Conservation (phyloP, 2,329 filamentous ascomycete genomes). For the Aspergillus fischeri region DNA sequence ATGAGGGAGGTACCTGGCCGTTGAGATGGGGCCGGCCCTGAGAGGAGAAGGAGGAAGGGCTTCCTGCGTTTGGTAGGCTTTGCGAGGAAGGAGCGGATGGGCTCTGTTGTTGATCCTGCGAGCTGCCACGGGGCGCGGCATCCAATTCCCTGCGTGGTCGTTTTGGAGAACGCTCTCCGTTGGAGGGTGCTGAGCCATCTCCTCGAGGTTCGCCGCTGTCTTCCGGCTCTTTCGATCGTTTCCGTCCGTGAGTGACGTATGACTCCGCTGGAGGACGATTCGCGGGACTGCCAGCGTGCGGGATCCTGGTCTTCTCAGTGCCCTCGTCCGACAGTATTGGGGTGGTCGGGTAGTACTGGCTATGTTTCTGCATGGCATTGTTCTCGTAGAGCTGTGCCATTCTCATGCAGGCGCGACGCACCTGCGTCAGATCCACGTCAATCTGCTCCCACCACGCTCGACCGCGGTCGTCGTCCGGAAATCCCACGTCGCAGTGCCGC, state of each 20-base stretch:
- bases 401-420: constrained; percentile 68
- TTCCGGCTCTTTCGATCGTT: constrained; percentile 39
- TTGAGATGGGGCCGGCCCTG: constrained; percentile 14
- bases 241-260: constrained; percentile 29
- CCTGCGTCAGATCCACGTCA: constrained; percentile 65
- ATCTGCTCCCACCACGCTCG: constrained; percentile 84
- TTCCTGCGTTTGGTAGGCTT: constrained; percentile 3
- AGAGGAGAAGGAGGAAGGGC: constrained; percentile 6
- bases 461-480: constrained; percentile 69
- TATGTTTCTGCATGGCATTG: constrained; percentile 40
- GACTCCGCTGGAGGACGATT: constrained; percentile 9
- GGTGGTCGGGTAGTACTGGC: constrained; percentile 41
- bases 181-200: constrained; percentile 11
- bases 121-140: constrained; percentile 7
- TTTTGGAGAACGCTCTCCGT: constrained; percentile 34
- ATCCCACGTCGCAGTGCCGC: constrained; percentile 66
- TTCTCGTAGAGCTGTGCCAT: constrained; percentile 58
- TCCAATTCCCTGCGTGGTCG: constrained; percentile 31
- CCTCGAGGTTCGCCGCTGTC: constrained; percentile 7
- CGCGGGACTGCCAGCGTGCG: constrained; percentile 25
- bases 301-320: constrained; percentile 36
- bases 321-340: constrained; percentile 30
- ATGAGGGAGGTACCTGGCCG: constrained; percentile 13
- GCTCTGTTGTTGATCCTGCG: constrained; percentile 3
- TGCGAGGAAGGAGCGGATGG: constrained; percentile 9